Evolutionary conservation across 2,329 filamentous ascomycete species (phyloP), one percentile per base, ranked within the genome.

Genomic region (Neocucurbitaria cava): DNA sequence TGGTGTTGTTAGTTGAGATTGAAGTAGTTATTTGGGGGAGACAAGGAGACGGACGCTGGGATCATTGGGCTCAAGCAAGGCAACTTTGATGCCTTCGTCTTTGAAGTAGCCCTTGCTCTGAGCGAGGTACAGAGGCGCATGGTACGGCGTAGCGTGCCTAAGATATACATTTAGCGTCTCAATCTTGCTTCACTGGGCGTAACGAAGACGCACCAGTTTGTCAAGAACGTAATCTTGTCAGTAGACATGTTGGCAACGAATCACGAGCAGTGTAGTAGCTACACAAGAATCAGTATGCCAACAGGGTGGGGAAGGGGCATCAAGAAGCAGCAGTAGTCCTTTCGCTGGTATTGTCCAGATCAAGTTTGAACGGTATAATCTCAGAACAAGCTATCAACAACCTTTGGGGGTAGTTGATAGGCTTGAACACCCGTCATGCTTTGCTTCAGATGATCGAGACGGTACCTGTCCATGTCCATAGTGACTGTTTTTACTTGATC

Each of bases 291-390:
- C 46, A 68, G 65, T 51, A 66, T 46, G 51, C 71, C 65, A 65
- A 62, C 54, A 64, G 51, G 49, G 54, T 48, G 53, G 23, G 69
- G 71, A 59, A 70, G 70, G 70, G 71, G 75, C 74, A 60, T 62
- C 58, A 61, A 75, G 82, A 86, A 86, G 85, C 88, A 89, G 89
- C 89, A 91, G 40, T 52, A 88, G 85, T 91, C 86, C 89, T 91
- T 91, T 88, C 89, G 89, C 89, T 90, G 87, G 87, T 83, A 90
- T 90, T 90, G 88, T 87, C 86, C 87, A 89, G 87, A 89, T 90
- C 88, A 91, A 91, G 88, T 91, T 90, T 83, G 80, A 79, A 83
- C 87, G 87, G 87, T 90, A 88, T 62, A 45, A 62, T 62, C 59
- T 62, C 57, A 60, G 59, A 62, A 58, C 59, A 62, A 56, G 52